These are phyloP conservation scores for Monosporascus sp. DNA, from an alignment of 2,329 filamentous ascomycete genomes.

Conservation along the genomic window DNA sequence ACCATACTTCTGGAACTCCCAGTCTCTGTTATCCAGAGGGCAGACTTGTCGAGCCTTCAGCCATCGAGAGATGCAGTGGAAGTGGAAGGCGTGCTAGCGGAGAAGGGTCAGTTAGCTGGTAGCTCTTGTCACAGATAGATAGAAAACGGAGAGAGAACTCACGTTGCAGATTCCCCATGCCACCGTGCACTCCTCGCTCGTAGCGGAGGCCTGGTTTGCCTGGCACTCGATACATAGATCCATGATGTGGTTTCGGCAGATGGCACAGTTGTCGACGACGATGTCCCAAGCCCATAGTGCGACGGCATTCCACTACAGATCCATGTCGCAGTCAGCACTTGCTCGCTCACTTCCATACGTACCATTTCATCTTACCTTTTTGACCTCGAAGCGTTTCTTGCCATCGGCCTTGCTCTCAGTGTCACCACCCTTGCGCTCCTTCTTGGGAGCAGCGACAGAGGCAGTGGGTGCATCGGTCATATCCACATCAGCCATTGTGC, in stretches of 20 bases:
- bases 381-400: conserved; percentile 97
- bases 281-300: conserved; percentile 99
- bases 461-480: conserved; percentile 79
- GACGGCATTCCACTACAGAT: conserved; percentile 86
- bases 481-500: conserved; percentile 84
- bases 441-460: conserved; percentile 48
- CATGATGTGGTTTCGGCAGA: conserved; percentile 99
- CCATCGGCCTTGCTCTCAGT: conserved; percentile 53
- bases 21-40: conserved; percentile 94
- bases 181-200: conserved; percentile 96
- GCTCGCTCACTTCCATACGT: not conserved
- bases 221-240: conserved; percentile 99
- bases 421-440: conserved; percentile 38
- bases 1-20: conserved; percentile 99
- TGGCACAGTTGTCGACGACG: conserved; percentile 98
- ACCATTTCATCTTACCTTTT: conserved; percentile 63
- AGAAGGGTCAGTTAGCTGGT: conserved; percentile 27
- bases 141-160: conserved; percentile 32
- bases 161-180: conserved; percentile 99
- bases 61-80: conserved; percentile 99
- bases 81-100: conserved; percentile 91
- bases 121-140: not conserved
- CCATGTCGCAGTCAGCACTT: conserved; percentile 2
- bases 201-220: conserved; percentile 95
- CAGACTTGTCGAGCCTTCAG: conserved; percentile 98